Evolutionary conservation across 2,329 filamentous ascomycete genomes (phyloP).

Genomic region (Phialophora macrospora): DNA sequence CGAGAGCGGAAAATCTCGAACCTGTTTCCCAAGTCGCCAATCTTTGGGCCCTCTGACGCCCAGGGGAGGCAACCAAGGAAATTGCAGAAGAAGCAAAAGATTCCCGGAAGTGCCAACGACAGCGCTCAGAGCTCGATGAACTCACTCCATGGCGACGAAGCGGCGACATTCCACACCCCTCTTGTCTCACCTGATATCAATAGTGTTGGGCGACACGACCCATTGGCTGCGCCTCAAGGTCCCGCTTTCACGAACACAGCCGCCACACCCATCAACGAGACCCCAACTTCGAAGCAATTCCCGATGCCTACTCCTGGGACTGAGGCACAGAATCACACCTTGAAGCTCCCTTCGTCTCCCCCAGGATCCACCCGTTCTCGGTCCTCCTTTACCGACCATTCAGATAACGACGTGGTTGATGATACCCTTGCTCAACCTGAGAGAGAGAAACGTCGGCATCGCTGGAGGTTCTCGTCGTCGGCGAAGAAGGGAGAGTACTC

Average conservation of each 20-base stretch:
- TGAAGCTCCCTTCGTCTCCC: constrained; percentile 73
- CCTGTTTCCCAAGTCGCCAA: constrained; percentile 71
- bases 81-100: constrained; percentile 79
- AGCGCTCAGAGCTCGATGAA: constrained; percentile 90
- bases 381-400: constrained; percentile 75
- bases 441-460: constrained; percentile 72
- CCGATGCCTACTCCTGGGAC: constrained; percentile 46
- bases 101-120: constrained; percentile 75
- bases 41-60: constrained; percentile 51
- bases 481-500: constrained; percentile 62
- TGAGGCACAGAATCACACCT: constrained; percentile 53
- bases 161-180: constrained; percentile 43
- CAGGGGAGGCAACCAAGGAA: constrained; percentile 78
- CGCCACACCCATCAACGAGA: constrained; percentile 41
- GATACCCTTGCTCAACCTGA: constrained; percentile 46
- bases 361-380: constrained; percentile 76
- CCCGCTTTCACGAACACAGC: constrained; percentile 44
- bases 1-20: constrained; percentile 71
- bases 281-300: constrained; percentile 21
- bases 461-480: constrained; percentile 70
- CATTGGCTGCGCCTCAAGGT: constrained; percentile 40
- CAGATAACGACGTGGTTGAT: constrained; percentile 75
- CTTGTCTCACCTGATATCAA: constrained; percentile 41
- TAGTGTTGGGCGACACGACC: constrained; percentile 41
- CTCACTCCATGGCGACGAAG: constrained; percentile 63